Conservation (phyloP, 352 stramenopile species). For the Peronosclerospora sorghi region DNA sequence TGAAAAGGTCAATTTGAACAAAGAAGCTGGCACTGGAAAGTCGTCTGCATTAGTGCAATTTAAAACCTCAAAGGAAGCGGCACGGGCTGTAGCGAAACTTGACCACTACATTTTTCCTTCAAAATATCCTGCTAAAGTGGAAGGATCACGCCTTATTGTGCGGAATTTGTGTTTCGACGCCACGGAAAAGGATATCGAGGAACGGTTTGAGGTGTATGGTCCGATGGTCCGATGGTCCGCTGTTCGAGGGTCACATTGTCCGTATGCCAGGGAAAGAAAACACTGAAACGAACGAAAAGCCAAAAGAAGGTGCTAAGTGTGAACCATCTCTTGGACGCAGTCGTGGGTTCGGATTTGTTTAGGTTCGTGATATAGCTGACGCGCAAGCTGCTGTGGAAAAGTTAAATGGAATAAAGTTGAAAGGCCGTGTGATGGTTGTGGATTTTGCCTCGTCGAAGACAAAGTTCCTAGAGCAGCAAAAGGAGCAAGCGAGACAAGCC, state of each 20-base stretch:
- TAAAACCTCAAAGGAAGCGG: slow-evolving; percentile 37
- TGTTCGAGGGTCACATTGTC: slow-evolving; percentile 67
- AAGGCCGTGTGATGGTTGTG: slow-evolving; percentile 77
- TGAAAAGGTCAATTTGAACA: slow-evolving; percentile 46
- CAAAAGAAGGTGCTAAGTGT: slow-evolving; percentile 3
- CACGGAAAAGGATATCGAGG: slow-evolving; percentile 57
- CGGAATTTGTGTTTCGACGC: slow-evolving; percentile 78
- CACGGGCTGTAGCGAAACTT: slow-evolving; percentile 52
- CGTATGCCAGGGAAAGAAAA: slow-evolving; percentile 54
- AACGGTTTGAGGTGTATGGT: slow-evolving; percentile 58
- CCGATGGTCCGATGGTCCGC: too few species aligned
- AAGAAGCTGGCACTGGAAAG: slow-evolving; percentile 40
- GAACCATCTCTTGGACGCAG: slow-evolving; percentile 40
- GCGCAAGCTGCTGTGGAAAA: slow-evolving; percentile 54
- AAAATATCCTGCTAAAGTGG: slow-evolving; percentile 24
- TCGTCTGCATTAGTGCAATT: slow-evolving; percentile 61
- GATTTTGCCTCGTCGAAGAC: slow-evolving; percentile 75
- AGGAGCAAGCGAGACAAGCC: slow-evolving; percentile 35
- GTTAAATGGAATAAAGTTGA: slow-evolving; percentile 68
- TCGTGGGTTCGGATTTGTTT: slow-evolving; percentile 77
- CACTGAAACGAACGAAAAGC: slow-evolving; percentile 17
- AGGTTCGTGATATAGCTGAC: slow-evolving; percentile 56
- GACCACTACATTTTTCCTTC: slow-evolving; percentile 63
- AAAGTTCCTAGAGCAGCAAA: slow-evolving; percentile 69
- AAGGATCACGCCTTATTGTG: slow-evolving; percentile 69